Evolutionary conservation across 345 rosid species (phyloP), one percentile per base, ranked within the genome.

Genomic region (Salix exigua): DNA sequence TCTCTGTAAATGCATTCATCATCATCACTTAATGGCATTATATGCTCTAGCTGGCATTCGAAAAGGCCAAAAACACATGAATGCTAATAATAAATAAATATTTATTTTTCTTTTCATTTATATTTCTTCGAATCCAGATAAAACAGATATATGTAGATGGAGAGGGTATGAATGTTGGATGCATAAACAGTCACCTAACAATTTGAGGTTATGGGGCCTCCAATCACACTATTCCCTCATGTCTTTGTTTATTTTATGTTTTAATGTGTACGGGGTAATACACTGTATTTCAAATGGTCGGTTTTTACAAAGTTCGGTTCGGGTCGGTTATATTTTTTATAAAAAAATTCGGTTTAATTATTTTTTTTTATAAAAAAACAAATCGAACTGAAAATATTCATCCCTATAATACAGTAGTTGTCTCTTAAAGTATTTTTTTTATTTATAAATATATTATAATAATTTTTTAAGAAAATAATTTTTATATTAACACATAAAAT

Each of bases 81-180:
- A 48, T 66, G 44, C 4, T 8, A 46, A 19, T 48, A 31, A 33
- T 10, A 1, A 31, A 48, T 71, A 28, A 7, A 25, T 53, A 31
- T 28, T 1, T 70, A 14, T 14, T 10, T 30, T 6, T 13, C 1
- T 72, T 33, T 12, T 5, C 7, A 10, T 72, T 72, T 37, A 23
- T 30, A 33, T 33, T 33, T 33, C 5, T 33, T 33, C 35, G 7
- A 35, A 55, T 53, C 74, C 75, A 72, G 23, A 33, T 58, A 72
- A 58, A 72, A 55, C 25, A 72, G 66, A 37, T 3, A 72, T 63
- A 50, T 10, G 44, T 51, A 25, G 40, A 63, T 12, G 65, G 62
- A 14, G 74, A 77, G 71, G 53, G 75, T 38, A 64, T 71, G 71
- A 77, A 77, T 70, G 79, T 77, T 77, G 79, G 79, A 48, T 77